Conservation (phyloP, 1,284 basidiomycete genomes). For the Sanghuangporus weigelae region DNA sequence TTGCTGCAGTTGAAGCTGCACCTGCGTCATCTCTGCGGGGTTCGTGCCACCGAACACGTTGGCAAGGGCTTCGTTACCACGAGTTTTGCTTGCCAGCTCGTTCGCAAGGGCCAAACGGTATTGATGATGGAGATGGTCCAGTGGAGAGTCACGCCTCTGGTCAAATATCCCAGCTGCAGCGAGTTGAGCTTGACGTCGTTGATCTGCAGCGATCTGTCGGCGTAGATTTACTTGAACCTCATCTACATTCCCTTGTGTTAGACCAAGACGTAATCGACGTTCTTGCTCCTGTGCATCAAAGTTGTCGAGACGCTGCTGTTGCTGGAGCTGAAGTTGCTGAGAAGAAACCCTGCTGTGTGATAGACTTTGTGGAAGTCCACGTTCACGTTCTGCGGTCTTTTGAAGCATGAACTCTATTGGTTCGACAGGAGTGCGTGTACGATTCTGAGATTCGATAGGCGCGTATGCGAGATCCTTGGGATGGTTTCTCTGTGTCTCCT, state of each 20-base stretch:
- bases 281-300: constrained; percentile 5
- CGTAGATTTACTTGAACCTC: constrained; percentile 9
- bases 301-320: constrained; percentile 8
- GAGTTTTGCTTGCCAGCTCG: constrained; percentile 13
- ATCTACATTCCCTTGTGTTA: background rate
- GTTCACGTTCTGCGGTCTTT: constrained; percentile 24
- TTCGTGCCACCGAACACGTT: constrained; percentile 10
- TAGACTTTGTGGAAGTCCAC: constrained; percentile 33
- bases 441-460: constrained; percentile 18
- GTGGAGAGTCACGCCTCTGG: constrained; percentile 19
- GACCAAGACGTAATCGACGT: background rate
- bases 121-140: constrained; percentile 14
- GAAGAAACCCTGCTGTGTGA: constrained; percentile 27
- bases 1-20: constrained; percentile 66
- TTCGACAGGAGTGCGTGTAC: background rate
- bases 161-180: constrained; percentile 40
- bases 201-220: constrained; percentile 14
- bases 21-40: constrained; percentile 36
- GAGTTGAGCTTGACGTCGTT: constrained; percentile 28
- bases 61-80: background rate
- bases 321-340: constrained; percentile 19
- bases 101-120: constrained; percentile 9
- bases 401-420: constrained; percentile 11
- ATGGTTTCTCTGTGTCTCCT: constrained; percentile 16
- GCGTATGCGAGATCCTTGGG: constrained; percentile 22